Percentiles rank a stretch among this genome's conserved stretches.
phyloP scores from a whole-genome alignment of 306 rosid genomes.

The Sphenostylis stenocarpa region DNA sequence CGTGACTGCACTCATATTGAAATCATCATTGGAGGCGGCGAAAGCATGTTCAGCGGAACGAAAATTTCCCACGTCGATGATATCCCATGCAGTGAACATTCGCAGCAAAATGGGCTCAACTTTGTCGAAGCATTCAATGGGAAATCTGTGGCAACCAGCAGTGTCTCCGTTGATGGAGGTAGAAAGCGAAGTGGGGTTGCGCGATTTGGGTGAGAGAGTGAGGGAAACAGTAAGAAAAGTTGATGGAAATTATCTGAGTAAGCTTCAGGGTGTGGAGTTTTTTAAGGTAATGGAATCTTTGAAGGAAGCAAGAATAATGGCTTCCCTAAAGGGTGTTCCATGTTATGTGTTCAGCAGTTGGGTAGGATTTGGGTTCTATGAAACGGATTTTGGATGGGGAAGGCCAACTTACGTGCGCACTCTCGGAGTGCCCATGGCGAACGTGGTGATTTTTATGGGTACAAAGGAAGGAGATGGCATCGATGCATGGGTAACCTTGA shows the following conservation, averaged over 20 bases:
- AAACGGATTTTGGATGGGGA: constrained; percentile 51
- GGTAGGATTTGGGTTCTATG: constrained; percentile 33
- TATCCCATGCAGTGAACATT: constrained; percentile 27
- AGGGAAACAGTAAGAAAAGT: not conserved
- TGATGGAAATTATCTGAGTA: not conserved
- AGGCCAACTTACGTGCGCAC: constrained; percentile 42
- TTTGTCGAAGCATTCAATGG: not conserved
- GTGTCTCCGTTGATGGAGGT: not conserved
- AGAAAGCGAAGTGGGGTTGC: not conserved
- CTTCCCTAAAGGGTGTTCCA: not conserved
- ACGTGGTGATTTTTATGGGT: not conserved
- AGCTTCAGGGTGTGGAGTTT: not conserved
- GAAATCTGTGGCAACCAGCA: constrained; percentile 1
- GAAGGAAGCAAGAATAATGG: not conserved
- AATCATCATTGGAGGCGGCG: not conserved
- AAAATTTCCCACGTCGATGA: not conserved
- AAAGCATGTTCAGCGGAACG: not conserved
- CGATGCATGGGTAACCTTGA: no score
- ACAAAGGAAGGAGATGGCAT: no score
- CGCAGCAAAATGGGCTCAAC: constrained; percentile 8
- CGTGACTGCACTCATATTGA: constrained; percentile 22
- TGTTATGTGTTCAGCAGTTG: constrained; percentile 28
- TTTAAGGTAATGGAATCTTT: not conserved
- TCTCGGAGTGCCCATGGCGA: not conserved
- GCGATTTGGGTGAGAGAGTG: not conserved